These are phyloP conservation scores for Picea abies DNA, from an alignment of 83 land plant genomes.

Conservation along the genomic window DNA sequence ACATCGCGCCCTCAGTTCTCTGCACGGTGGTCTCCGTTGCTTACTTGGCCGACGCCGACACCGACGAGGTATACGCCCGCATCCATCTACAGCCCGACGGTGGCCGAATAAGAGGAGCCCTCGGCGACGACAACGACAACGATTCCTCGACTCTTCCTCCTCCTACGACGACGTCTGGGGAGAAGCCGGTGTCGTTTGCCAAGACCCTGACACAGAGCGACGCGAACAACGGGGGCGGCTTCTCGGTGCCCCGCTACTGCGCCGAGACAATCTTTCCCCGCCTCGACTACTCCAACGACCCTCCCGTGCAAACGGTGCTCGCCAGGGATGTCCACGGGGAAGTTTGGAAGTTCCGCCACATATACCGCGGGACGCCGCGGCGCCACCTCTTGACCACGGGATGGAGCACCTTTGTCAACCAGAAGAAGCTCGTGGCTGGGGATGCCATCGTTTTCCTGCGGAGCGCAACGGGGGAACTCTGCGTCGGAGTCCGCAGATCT, in stretches of 20 bases:
- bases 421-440: slow-evolving; percentile 95
- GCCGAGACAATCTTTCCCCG: slow-evolving; percentile 94
- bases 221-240: slow-evolving; percentile 98
- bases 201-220: slow-evolving; percentile 95
- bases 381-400: slow-evolving; percentile 94
- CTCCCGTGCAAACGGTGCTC: slow-evolving; percentile 87
- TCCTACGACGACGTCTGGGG: background rate
- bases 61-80: slow-evolving; percentile 87
- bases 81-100: slow-evolving; percentile 62
- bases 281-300: slow-evolving; percentile 90
- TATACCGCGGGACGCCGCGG: slow-evolving; percentile 88
- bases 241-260: slow-evolving; percentile 93
- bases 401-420: slow-evolving; percentile 93
- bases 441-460: slow-evolving; percentile 91
- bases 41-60: slow-evolving; percentile 72
- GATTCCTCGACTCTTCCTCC: slow-evolving; percentile 26
- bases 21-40: slow-evolving; percentile 70
- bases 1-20: slow-evolving; percentile 46
- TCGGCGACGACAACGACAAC: background rate
- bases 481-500: slow-evolving; percentile 85
- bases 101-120: background rate
- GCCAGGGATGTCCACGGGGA: slow-evolving; percentile 93
- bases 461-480: slow-evolving; percentile 72
- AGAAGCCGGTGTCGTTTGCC: slow-evolving; percentile 71
- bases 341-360: slow-evolving; percentile 91